Conservation (phyloP, 208 protist species). For the Porcisia deanei region DNA sequence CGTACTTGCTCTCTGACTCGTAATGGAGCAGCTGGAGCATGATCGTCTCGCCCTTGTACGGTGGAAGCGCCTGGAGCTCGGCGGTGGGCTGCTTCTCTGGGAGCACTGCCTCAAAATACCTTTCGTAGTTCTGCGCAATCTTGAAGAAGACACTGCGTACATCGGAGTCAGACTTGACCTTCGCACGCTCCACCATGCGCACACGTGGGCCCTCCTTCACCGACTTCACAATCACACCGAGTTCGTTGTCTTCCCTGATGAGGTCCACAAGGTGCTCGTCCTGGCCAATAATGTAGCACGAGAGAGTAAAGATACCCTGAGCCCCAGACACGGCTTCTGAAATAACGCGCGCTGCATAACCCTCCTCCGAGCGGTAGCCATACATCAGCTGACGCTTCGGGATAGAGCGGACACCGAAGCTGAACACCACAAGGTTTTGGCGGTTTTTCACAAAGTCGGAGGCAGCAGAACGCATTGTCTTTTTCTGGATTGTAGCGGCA, state of each 20-base stretch:
- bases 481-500: constrained; percentile 33
- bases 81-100: constrained; percentile 75
- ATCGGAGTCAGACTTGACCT: constrained; percentile 57
- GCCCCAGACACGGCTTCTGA: constrained; percentile 48
- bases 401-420: constrained; percentile 81
- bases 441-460: constrained; percentile 59
- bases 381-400: constrained; percentile 86
- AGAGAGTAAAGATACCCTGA: constrained; percentile 68
- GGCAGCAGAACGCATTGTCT: constrained; percentile 39
- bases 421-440: constrained; percentile 86
- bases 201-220: constrained; percentile 88
- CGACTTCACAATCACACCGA: constrained; percentile 83
- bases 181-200: constrained; percentile 72
- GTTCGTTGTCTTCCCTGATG: constrained; percentile 76
- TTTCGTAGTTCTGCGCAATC: constrained; percentile 78
- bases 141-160: constrained; percentile 58
- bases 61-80: constrained; percentile 82
- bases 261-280: constrained; percentile 83
- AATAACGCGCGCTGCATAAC: constrained; percentile 77
- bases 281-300: constrained; percentile 74
- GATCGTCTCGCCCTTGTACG: constrained; percentile 85
- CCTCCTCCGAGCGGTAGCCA: constrained; percentile 52
- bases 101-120: constrained; percentile 76
- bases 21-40: constrained; percentile 85
- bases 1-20: constrained; percentile 65